Evolutionary conservation across 306 rosid genomes (phyloP).

Genomic region (Acacia melanoxylon): DNA sequence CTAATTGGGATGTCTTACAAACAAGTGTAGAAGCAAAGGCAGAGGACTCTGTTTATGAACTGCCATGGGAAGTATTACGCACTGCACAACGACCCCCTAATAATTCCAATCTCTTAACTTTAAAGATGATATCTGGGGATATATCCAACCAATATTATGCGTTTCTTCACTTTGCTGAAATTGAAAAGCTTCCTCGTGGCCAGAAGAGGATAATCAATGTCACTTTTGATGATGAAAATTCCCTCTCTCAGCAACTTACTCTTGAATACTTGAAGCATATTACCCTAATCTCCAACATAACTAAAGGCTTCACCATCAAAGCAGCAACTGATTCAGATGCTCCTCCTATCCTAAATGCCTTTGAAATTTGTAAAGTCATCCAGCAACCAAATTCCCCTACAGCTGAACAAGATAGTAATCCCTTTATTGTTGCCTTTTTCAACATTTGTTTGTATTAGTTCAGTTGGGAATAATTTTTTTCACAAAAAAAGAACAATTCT

Average conservation of each 20-base stretch:
- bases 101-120: too few species aligned
- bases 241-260: background rate
- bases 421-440: too few species aligned
- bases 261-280: background rate
- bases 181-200: background rate
- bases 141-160: background rate
- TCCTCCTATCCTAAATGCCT: constrained; percentile 52
- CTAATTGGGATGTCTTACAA: too few species aligned
- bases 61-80: too few species aligned
- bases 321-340: constrained; percentile 24
- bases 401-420: background rate
- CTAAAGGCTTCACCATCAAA: background rate
- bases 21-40: too few species aligned
- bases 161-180: background rate
- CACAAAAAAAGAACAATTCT: too few species aligned
- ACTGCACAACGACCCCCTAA: too few species aligned
- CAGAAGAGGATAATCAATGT: background rate
- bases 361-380: background rate
- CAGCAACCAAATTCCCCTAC: constrained; percentile 7
- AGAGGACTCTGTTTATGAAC: too few species aligned
- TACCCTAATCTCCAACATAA: background rate
- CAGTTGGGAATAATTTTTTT: background rate
- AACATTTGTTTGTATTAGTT: too few species aligned
- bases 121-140: too few species aligned
- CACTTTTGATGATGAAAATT: background rate